Evolutionary conservation across 2,329 filamentous ascomycete genomes (phyloP).

Genomic region (Colletotrichum phormii): DNA sequence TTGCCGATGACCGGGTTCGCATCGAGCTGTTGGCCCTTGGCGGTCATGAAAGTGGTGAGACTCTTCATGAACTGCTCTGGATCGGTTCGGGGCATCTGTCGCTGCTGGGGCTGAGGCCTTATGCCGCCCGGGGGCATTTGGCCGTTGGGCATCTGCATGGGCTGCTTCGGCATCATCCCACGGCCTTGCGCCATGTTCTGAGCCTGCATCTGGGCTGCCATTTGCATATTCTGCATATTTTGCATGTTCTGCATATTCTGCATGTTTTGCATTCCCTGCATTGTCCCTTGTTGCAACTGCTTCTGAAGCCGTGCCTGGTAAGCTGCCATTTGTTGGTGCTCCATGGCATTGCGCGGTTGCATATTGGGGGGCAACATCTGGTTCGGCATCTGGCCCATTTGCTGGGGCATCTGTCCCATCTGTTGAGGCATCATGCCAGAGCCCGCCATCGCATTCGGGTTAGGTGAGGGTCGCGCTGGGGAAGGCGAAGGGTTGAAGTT

Average conservation of each 20-base stretch:
- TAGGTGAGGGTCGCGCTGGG: slow-evolving; percentile 66
- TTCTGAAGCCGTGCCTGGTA: slow-evolving; percentile 89
- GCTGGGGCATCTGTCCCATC: slow-evolving; percentile 59
- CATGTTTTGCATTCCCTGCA: slow-evolving; percentile 58
- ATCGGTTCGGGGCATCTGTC: slow-evolving; percentile 56
- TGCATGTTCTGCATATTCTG: slow-evolving; percentile 53
- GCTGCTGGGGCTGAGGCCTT: slow-evolving; percentile 58
- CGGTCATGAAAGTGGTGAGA: slow-evolving; percentile 81
- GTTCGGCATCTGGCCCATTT: slow-evolving; percentile 46
- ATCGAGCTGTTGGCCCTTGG: slow-evolving; percentile 79
- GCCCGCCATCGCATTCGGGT: slow-evolving; percentile 62
- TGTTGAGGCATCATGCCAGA: slow-evolving; percentile 64
- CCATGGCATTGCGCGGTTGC: slow-evolving; percentile 67
- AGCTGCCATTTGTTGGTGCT: slow-evolving; percentile 78
- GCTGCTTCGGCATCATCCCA: slow-evolving; percentile 66
- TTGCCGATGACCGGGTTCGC: slow-evolving; percentile 79
- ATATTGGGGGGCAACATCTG: slow-evolving; percentile 49
- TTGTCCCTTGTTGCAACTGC: slow-evolving; percentile 73
- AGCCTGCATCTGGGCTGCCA: slow-evolving; percentile 63
- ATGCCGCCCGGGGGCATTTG: slow-evolving; percentile 63
- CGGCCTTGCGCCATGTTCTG: slow-evolving; percentile 53
- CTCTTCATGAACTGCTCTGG: slow-evolving; percentile 81
- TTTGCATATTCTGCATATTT: slow-evolving; percentile 58
- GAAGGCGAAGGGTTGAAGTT: slow-evolving; percentile 69
- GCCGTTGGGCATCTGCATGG: slow-evolving; percentile 64